phyloP scores from a whole-genome alignment of 1,284 basidiomycete species.

The Cutaneotrichosporon cutaneum region DNA sequence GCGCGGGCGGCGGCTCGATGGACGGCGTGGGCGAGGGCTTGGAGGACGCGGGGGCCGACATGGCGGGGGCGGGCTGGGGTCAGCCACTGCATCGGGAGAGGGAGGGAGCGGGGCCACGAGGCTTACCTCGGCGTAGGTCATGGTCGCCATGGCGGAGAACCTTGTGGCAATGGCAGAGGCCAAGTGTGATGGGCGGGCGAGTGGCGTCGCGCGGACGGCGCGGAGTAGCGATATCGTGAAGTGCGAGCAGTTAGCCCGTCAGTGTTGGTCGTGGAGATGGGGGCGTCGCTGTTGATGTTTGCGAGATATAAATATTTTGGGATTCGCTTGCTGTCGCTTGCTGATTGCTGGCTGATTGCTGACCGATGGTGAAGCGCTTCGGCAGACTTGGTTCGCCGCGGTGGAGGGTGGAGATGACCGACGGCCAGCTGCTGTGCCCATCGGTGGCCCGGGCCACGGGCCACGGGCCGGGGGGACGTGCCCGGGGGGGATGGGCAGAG shows the following conservation, averaged over 20 bases:
- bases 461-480: no score
- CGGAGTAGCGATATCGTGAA: background rate
- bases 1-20: slow-evolving; percentile 22
- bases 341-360: no score
- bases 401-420: background rate
- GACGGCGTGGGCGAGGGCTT: background rate
- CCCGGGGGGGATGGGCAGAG: background rate
- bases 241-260: slow-evolving; percentile 1
- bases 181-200: background rate
- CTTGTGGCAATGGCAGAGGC: background rate
- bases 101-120: background rate
- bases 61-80: background rate
- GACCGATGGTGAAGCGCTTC: background rate
- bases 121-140: slow-evolving; percentile 10
- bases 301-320: background rate
- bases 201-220: background rate
- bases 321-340: background rate
- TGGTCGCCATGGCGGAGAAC: slow-evolving; percentile 7
- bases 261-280: background rate
- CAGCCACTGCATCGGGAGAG: background rate
- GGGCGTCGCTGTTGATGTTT: background rate
- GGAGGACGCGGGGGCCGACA: background rate
- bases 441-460: no score
- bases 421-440: no score
- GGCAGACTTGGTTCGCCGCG: no score